Evolutionary conservation across 768 basidiomycete genomes (phyloP).

Genomic region (Suillus americanus): DNA sequence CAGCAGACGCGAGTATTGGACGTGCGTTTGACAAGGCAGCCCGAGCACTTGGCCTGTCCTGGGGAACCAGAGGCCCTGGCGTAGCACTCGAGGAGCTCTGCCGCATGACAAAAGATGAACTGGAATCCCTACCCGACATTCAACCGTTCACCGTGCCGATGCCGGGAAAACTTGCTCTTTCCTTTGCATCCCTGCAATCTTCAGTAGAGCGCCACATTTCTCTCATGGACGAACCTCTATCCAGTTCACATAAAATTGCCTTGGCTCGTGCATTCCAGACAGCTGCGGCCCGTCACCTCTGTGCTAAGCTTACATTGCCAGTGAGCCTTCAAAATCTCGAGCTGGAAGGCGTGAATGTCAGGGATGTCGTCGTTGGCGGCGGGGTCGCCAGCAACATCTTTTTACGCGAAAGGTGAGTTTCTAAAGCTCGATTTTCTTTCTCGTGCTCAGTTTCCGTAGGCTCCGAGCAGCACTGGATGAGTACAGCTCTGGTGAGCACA

Average conservation of each 20-base stretch:
- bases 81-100: constrained; percentile 80
- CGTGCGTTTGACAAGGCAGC: constrained; percentile 84
- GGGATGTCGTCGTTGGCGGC: constrained; percentile 79
- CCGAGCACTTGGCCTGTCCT: constrained; percentile 63
- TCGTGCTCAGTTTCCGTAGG: constrained; percentile 24
- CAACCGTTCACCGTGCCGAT: constrained; percentile 49
- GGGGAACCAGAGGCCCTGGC: constrained; percentile 65
- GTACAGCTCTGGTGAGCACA: constrained; percentile 29
- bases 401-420: constrained; percentile 60
- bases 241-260: constrained; percentile 31
- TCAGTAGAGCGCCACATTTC: constrained; percentile 60
- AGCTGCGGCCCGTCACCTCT: constrained; percentile 70
- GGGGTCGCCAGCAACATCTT: constrained; percentile 89
- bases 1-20: constrained; percentile 74
- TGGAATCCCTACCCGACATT: constrained; percentile 27
- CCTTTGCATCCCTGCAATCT: constrained; percentile 77
- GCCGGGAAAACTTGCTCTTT: constrained; percentile 63
- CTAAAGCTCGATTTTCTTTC: not conserved
- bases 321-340: constrained; percentile 40
- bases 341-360: constrained; percentile 44
- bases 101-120: constrained; percentile 26
- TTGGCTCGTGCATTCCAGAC: constrained; percentile 74
- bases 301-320: constrained; percentile 64
- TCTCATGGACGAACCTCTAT: constrained; percentile 32
- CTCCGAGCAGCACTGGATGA: constrained; percentile 30